Conservation (phyloP, 2,329 filamentous ascomycete genomes). For the Phyllosticta citriasiana region DNA sequence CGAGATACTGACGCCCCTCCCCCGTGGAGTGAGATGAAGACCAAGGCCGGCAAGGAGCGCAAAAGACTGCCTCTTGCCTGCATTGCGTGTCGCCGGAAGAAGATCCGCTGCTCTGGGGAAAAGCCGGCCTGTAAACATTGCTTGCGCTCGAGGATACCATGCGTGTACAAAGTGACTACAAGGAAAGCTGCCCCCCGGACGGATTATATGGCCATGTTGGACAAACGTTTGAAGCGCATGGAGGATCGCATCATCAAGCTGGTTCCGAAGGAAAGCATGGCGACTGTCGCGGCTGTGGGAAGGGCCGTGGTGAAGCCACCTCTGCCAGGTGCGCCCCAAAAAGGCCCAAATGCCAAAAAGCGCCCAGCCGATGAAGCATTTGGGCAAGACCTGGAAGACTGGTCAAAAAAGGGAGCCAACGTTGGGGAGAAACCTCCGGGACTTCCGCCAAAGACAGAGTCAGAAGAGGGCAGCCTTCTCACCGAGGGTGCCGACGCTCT, state of each 20-base stretch:
- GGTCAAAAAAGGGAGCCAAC: conserved; percentile 51
- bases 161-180: conserved; percentile 94
- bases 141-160: conserved; percentile 81
- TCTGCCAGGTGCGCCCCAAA: conserved; percentile 47
- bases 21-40: conserved; percentile 44
- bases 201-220: conserved; percentile 98
- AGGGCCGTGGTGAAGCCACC: conserved; percentile 79
- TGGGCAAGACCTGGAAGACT: conserved; percentile 67
- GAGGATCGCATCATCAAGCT: conserved; percentile 96
- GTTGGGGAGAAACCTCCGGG: conserved; percentile 34
- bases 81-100: conserved; percentile 91
- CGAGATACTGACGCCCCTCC: conserved; percentile 27
- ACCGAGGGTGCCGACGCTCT: conserved; percentile 75
- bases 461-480: conserved; percentile 66
- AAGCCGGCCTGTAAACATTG: conserved; percentile 98
- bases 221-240: conserved; percentile 92
- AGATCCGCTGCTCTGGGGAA: conserved; percentile 95
- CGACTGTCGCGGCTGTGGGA: conserved; percentile 56
- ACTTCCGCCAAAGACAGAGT: conserved; percentile 41
- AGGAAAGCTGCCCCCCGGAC: conserved; percentile 89
- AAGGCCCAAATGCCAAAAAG: conserved; percentile 58
- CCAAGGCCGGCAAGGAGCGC: conserved; percentile 79
- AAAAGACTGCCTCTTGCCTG: conserved; percentile 89
- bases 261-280: conserved; percentile 76
- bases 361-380: conserved; percentile 81